Conservation (phyloP, 225 moss, liverwort and hornwort species). For the Marchantia paleacea region DNA sequence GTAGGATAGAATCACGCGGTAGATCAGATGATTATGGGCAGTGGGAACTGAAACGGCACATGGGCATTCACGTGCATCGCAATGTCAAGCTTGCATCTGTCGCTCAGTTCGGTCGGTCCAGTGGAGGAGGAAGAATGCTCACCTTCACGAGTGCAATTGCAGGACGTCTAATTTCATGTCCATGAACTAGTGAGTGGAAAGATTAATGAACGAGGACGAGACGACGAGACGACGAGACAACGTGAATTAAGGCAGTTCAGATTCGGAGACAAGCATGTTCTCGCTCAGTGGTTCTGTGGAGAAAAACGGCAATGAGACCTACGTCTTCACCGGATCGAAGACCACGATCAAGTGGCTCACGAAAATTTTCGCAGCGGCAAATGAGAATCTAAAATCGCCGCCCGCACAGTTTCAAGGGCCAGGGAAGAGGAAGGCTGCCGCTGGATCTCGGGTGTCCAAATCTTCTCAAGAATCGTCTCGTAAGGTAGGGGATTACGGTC, state of each 20-base stretch:
- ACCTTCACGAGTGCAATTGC: too few relatives aligned
- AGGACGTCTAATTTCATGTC: too few relatives aligned
- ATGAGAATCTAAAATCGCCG: constrained; percentile 13
- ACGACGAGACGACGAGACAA: too few relatives aligned
- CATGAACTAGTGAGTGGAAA: too few relatives aligned
- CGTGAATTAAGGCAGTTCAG: too few relatives aligned
- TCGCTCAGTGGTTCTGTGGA: constrained; percentile 37
- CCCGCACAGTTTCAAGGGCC: not conserved
- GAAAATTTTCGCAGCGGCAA: constrained; percentile 28
- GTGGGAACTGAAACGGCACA: constrained; percentile 12
- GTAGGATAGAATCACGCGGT: not conserved
- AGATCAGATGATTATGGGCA: not conserved
- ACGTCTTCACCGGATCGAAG: constrained; percentile 38
- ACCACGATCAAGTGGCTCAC: constrained; percentile 39
- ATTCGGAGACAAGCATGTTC: constrained; percentile 15
- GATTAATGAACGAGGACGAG: too few relatives aligned
- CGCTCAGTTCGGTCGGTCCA: not conserved
- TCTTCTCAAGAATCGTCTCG: constrained; percentile 9
- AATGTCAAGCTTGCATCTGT: not conserved
- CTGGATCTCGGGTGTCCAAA: constrained; percentile 9
- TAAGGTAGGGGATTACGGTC: not conserved
- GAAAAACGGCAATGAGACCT: constrained; percentile 34
- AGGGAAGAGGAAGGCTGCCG: constrained; percentile 22
- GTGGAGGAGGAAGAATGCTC: too few relatives aligned
- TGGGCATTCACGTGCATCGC: not conserved